Evolutionary conservation across 805 yeast species (phyloP).

Genomic region (Saccharomycopsis synnaedendra): DNA sequence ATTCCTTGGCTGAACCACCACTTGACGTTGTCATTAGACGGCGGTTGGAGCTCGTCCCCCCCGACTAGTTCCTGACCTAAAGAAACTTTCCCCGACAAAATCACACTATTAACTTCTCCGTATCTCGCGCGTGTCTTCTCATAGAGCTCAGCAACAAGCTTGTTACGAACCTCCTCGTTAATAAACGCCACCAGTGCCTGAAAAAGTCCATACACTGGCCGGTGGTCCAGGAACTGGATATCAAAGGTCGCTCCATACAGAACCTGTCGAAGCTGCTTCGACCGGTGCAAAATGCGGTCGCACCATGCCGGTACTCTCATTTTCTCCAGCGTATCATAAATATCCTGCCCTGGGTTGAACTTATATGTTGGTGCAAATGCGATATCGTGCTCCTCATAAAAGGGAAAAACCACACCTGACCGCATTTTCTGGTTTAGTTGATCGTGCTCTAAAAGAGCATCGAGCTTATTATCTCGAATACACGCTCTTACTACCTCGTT

Average conservation of each 20-base stretch:
- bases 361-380: constrained; percentile 87
- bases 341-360: constrained; percentile 74
- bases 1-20: constrained; percentile 91
- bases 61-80: constrained; percentile 20
- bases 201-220: constrained; percentile 77
- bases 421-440: constrained; percentile 72
- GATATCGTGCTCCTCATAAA: constrained; percentile 71
- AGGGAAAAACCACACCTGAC: constrained; percentile 67
- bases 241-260: constrained; percentile 48
- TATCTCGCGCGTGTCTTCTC: constrained; percentile 37
- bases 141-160: constrained; percentile 44
- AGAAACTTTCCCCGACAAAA: constrained; percentile 9
- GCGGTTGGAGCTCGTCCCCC: constrained; percentile 59
- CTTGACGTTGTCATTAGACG: constrained; percentile 67
- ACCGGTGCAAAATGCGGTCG: constrained; percentile 69
- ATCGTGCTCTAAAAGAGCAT: constrained; percentile 53
- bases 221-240: constrained; percentile 71
- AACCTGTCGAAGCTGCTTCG: constrained; percentile 41
- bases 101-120: constrained; percentile 28
- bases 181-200: constrained; percentile 51
- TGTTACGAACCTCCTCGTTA: constrained; percentile 42
- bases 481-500: constrained; percentile 56
- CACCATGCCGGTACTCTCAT: constrained; percentile 97
- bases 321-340: constrained; percentile 84
- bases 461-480: constrained; percentile 38